Conservation (phyloP, 2,329 filamentous ascomycete species). For the Pseudopyricularia javanii region DNA sequence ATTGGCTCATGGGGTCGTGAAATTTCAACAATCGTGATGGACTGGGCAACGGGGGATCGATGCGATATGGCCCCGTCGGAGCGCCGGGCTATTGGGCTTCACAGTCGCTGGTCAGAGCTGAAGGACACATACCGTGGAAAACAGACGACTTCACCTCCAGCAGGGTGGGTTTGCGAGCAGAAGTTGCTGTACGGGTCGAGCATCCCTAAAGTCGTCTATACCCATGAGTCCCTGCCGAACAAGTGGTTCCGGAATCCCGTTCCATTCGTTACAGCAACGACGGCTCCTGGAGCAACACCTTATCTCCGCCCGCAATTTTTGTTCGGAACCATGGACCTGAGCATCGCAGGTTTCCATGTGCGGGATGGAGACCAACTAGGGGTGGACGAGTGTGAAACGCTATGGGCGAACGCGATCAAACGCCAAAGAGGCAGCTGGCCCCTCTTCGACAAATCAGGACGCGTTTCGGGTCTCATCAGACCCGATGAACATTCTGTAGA, state of each 20-base stretch:
- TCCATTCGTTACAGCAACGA: background rate
- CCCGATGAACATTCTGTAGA: too few species aligned
- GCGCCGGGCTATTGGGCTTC: background rate
- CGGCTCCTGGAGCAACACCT: background rate
- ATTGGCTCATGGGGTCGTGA: too few species aligned
- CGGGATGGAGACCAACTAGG: background rate
- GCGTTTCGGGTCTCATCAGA: background rate
- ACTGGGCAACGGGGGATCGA: background rate
- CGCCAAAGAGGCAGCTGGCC: background rate
- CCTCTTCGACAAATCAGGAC: background rate
- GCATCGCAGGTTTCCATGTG: background rate
- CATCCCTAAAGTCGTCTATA: background rate
- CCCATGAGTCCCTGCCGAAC: background rate
- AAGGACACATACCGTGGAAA: background rate
- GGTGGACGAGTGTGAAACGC: background rate
- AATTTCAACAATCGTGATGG: background rate
- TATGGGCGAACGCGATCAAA: background rate
- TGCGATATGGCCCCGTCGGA: background rate
- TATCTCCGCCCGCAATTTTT: background rate
- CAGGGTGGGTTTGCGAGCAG: background rate
- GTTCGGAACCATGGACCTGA: background rate
- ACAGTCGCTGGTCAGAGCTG: background rate
- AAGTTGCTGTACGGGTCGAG: background rate
- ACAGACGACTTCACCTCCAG: background rate
- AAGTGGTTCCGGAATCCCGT: background rate